These are phyloP conservation scores for Obelidium mucronatum DNA, from an alignment of 192 early-diverging fungal genomes.

Conservation along the genomic window DNA sequence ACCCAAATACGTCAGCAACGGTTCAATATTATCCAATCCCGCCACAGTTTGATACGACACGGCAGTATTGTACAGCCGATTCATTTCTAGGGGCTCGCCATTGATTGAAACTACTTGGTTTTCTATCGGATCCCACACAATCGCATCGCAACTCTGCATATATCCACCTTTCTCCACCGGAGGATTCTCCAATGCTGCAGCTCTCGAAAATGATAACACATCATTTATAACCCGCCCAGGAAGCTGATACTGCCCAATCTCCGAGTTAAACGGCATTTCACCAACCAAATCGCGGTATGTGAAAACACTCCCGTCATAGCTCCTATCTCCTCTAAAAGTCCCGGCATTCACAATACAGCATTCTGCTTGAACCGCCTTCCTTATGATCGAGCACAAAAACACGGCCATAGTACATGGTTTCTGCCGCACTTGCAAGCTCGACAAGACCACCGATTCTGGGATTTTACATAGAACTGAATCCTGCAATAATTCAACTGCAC, in stretches of 20 bases:
- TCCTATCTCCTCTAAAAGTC: slow-evolving; percentile 15
- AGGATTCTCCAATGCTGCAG: neutral
- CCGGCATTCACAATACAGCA: slow-evolving; percentile 12
- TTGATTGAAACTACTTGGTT: neutral
- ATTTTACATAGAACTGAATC: slow-evolving; percentile 8
- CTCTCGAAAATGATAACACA: neutral
- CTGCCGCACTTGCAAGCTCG: neutral
- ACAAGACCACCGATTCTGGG: neutral
- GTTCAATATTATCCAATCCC: slow-evolving; percentile 16
- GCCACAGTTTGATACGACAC: neutral
- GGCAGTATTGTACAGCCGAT: neutral
- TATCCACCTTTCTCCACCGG: neutral
- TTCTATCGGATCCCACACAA: neutral
- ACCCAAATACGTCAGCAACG: neutral
- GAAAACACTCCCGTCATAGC: neutral
- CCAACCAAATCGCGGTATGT: slow-evolving; percentile 14
- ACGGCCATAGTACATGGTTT: neutral
- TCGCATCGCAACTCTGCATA: slow-evolving; percentile 11
- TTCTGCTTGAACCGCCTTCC: neutral
- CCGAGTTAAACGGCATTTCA: slow-evolving; percentile 13
- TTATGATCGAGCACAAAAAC: neutral
- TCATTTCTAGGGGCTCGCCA: neutral
- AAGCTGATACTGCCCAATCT: neutral
- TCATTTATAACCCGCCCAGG: slow-evolving; percentile 4
- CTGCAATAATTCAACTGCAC: neutral